These are phyloP conservation scores for Cyberlindnera xishuangbannaensis DNA, from an alignment of 805 yeast genomes.

Conservation along the genomic window DNA sequence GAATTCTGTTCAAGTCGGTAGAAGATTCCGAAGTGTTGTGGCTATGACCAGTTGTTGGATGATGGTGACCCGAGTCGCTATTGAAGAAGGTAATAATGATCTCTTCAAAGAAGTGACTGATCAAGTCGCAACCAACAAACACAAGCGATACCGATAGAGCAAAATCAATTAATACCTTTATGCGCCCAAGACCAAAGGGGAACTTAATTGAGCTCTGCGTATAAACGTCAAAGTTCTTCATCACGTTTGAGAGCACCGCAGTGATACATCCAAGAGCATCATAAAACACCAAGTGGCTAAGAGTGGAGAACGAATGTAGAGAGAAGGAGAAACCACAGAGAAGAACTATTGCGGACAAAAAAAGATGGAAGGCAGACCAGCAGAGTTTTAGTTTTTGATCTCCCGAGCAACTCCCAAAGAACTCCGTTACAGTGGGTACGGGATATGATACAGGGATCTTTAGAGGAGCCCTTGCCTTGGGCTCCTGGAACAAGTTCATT, in stretches of 20 bases:
- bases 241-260: slow-evolving; percentile 64
- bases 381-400: slow-evolving; percentile 52
- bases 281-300: slow-evolving; percentile 83
- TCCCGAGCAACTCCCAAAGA: slow-evolving; percentile 49
- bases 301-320: slow-evolving; percentile 59
- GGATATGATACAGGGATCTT: slow-evolving; percentile 65
- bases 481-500: slow-evolving; percentile 93
- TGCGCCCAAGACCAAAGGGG: slow-evolving; percentile 92
- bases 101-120: slow-evolving; percentile 85
- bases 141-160: slow-evolving; percentile 78
- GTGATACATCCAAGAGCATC: slow-evolving; percentile 76
- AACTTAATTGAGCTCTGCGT: slow-evolving; percentile 69
- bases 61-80: slow-evolving; percentile 5
- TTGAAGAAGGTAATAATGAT: slow-evolving; percentile 29
- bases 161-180: slow-evolving; percentile 83
- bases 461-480: slow-evolving; percentile 66
- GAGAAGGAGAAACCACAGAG: slow-evolving; percentile 51
- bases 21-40: slow-evolving; percentile 21
- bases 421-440: slow-evolving; percentile 47
- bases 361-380: slow-evolving; percentile 56
- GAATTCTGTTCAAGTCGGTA: slow-evolving; percentile 17
- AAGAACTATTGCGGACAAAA: slow-evolving; percentile 51
- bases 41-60: slow-evolving; percentile 20
- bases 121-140: slow-evolving; percentile 85
- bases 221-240: slow-evolving; percentile 95